phyloP scores from a whole-genome alignment of 306 rosid species.

The Vachellia pachyceras region DNA sequence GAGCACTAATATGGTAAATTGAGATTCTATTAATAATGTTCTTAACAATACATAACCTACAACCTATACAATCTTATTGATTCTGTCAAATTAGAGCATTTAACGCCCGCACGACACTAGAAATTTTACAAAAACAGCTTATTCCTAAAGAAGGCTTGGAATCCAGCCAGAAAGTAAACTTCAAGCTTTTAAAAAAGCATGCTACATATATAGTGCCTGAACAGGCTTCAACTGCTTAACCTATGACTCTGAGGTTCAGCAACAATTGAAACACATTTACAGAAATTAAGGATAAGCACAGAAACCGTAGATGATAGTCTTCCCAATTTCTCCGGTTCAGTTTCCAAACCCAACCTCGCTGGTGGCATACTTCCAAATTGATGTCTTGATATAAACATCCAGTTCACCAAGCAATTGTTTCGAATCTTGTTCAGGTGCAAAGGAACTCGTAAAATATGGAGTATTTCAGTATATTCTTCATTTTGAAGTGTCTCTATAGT shows the following conservation, averaged over 20 bases:
- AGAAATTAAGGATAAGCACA: slow-evolving; percentile 9
- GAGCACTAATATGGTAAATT: not conserved
- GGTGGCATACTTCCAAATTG: slow-evolving; percentile 29
- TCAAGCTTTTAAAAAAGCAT: slow-evolving; percentile 13
- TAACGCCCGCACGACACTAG: slow-evolving; percentile 2
- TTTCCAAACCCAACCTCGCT: slow-evolving; percentile 27
- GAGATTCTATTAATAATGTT: not conserved
- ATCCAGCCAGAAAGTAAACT: slow-evolving; percentile 14
- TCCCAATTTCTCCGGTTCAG: slow-evolving; percentile 6
- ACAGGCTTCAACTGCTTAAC: slow-evolving; percentile 5
- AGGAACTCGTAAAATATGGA: slow-evolving; percentile 17
- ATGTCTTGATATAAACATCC: slow-evolving; percentile 16
- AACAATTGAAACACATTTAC: slow-evolving; percentile 39
- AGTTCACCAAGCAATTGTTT: slow-evolving; percentile 20
- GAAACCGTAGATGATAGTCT: slow-evolving; percentile 9
- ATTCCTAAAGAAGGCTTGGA: slow-evolving; percentile 21
- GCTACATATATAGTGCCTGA: slow-evolving; percentile 3
- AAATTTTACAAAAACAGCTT: slow-evolving; percentile 21
- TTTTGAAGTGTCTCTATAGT: slow-evolving; percentile 60
- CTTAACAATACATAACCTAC: not conserved
- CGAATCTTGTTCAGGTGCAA: slow-evolving; percentile 22
- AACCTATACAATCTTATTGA: slow-evolving; percentile 32
- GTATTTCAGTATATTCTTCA: slow-evolving; percentile 34
- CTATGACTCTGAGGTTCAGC: not conserved
- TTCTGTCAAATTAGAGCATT: slow-evolving; percentile 20